Evolutionary conservation across 176 grass and related monocot genomes (phyloP).

Genomic region (Eremochloa ophiuroides): DNA sequence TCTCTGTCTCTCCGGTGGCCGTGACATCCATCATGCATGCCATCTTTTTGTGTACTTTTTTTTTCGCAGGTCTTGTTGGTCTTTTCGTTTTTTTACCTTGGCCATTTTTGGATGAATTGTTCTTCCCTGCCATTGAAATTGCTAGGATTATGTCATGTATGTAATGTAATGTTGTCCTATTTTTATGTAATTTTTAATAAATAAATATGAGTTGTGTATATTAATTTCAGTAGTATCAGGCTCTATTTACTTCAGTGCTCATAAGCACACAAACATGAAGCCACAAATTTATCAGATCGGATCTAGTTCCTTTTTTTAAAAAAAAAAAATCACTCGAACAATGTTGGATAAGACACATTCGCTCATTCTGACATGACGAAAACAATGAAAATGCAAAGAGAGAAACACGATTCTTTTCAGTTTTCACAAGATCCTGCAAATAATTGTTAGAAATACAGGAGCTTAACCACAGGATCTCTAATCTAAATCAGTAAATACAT

Average conservation of each 20-base stretch:
- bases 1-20: background rate
- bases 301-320: no score
- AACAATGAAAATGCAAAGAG: background rate
- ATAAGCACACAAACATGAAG: background rate
- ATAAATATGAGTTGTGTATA: conserved; percentile 24
- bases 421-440: background rate
- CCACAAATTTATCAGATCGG: background rate
- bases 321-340: background rate
- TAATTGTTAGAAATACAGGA: no score
- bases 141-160: conserved; percentile 27
- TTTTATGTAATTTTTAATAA: conserved; percentile 33
- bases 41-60: conserved; percentile 13
- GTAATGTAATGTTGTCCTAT: background rate
- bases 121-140: conserved; percentile 7
- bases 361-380: background rate
- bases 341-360: background rate
- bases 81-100: background rate
- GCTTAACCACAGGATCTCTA: no score
- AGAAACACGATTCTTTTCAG: no score
- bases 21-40: background rate
- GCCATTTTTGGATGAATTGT: conserved; percentile 14
- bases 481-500: no score
- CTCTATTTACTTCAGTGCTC: background rate
- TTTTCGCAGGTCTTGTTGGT: background rate
- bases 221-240: background rate